Evolutionary conservation across 202 grass and related monocot genomes (phyloP), one percentile per base, ranked within the genome.

Genomic region (Brachypodium distachyon): DNA sequence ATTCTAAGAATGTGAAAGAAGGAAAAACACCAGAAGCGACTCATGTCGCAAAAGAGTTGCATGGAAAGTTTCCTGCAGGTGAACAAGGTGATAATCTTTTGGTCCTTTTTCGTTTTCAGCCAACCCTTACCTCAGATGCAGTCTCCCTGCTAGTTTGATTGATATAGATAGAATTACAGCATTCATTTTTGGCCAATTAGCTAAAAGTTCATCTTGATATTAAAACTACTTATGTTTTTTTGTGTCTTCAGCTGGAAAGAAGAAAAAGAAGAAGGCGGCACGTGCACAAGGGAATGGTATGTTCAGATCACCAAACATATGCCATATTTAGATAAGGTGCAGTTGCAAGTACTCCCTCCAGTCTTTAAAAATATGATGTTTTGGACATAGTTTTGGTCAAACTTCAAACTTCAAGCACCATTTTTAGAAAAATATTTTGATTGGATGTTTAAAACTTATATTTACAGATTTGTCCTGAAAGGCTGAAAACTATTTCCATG

Each of bases 231-330:
- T 89, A 46, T 73, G 10, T 74, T 79, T 81, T 78, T 74, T 68
- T 32, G 49, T 76, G 44, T 22, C 33, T 63, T 67, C 28, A 84
- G 77, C 66, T 76, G 85, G 81, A 78, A 94, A 92, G 81, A 99
- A 96, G 80, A 99, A 96, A 76, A 98, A 98, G 75, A 99, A 96
- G 81, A 96, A 99, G 57, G 93, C 89, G 90, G 18, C 48, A 17
- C 87, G 87, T 5, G 77, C 74, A 57, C 56, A 85, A 6, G 82
- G 79, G 38, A 88, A 75, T 72, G 85, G 91, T 94, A 64, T 66
- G 73, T 87, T 50, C 27, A 22, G 39, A 18, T 72, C 32, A 67
- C 29, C n/a, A 4, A 48, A 40, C 38, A 76, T 80, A 19, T 58
- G 12, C 46, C 22, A 78, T 21, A 31, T 77, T n/a, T 57, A 59